A percentile compares a stretch with the other conserved stretches of the same genome.
These are phyloP conservation scores for Aspergillus puulaauensis DNA, from an alignment of 2,329 filamentous ascomycete species.

Conservation along the genomic window DNA sequence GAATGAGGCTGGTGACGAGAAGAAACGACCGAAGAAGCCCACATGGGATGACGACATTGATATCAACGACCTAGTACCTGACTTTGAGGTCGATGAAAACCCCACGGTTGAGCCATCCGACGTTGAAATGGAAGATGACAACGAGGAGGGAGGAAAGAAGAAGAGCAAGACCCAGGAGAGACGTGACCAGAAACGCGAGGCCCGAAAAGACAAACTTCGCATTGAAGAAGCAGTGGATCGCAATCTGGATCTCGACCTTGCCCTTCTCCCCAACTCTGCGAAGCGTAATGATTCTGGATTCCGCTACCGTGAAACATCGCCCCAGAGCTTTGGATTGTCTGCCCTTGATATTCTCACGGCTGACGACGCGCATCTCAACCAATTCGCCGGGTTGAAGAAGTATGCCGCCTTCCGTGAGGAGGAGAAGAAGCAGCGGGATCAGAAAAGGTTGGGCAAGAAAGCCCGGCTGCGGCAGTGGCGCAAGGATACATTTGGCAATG, in stretches of 20 bases:
- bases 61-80: constrained; percentile 86
- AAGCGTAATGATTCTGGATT: constrained; percentile 61
- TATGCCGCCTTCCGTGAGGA: constrained; percentile 83
- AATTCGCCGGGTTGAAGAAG: constrained; percentile 93
- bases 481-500: constrained; percentile 64
- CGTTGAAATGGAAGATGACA: constrained; percentile 46
- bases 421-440: constrained; percentile 86
- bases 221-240: constrained; percentile 85
- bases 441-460: constrained; percentile 90
- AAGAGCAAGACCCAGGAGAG: constrained; percentile 51
- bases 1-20: constrained; percentile 47
- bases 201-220: constrained; percentile 76
- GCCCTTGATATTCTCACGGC: constrained; percentile 88
- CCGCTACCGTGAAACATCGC: constrained; percentile 92
- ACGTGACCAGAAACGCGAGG: constrained; percentile 64
- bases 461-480: constrained; percentile 85
- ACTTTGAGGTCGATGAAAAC: constrained; percentile 72
- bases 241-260: constrained; percentile 71
- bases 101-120: constrained; percentile 60
- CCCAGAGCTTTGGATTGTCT: constrained; percentile 84
- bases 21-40: constrained; percentile 73
- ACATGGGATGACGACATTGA: constrained; percentile 97
- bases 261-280: constrained; percentile 56
- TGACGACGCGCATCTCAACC: constrained; percentile 80
- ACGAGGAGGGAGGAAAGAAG: constrained; percentile 42